Conservation (phyloP, 2,329 filamentous ascomycete species). For the Clarireedia homoeocarpa region DNA sequence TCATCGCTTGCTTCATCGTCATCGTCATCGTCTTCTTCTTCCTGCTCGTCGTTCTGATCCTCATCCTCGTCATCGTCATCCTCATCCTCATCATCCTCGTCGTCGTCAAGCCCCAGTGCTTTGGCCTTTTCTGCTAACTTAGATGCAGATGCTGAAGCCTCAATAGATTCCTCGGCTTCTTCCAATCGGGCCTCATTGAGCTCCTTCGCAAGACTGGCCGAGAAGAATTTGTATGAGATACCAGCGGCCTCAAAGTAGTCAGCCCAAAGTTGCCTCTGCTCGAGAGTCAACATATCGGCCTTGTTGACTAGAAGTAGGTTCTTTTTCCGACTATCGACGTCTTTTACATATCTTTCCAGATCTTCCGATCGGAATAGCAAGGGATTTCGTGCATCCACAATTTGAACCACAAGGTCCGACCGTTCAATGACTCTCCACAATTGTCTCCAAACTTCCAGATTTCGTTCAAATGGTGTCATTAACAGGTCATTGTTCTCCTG, state of each 20-base stretch:
- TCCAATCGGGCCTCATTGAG: constrained; percentile 62
- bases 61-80: constrained; percentile 6
- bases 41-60: constrained; percentile 24
- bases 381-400: constrained; percentile 94
- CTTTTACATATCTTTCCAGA: constrained; percentile 88
- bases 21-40: constrained; percentile 22
- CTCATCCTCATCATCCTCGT: constrained; percentile 30
- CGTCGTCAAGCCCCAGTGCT: constrained; percentile 33
- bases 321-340: constrained; percentile 78
- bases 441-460: constrained; percentile 96
- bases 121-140: constrained; percentile 30
- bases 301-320: constrained; percentile 96
- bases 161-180: constrained; percentile 18
- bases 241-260: constrained; percentile 72
- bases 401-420: constrained; percentile 92
- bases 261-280: constrained; percentile 78
- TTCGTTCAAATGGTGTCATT: constrained; percentile 97
- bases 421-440: constrained; percentile 97
- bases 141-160: constrained; percentile 12
- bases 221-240: constrained; percentile 95
- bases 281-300: constrained; percentile 94
- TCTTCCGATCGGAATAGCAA: constrained; percentile 91
- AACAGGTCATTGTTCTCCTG: constrained; percentile 91
- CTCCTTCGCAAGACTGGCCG: constrained; percentile 85
- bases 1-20: constrained; percentile 30